phyloP scores from a whole-genome alignment of 805 yeast species.

The Ogataea siamensis region DNA sequence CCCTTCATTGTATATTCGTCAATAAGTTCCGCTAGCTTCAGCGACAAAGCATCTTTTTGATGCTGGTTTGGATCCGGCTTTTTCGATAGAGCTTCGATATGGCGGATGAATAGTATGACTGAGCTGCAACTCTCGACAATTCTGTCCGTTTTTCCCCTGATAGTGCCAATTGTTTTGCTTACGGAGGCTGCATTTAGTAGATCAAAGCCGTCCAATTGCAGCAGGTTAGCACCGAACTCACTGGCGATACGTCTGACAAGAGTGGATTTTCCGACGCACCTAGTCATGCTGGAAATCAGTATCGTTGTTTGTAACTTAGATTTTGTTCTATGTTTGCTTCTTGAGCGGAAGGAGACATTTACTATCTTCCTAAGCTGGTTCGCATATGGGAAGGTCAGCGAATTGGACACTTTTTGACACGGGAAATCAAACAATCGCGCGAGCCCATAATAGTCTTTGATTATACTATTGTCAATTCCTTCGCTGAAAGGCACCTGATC shows the following conservation, averaged over 20 bases:
- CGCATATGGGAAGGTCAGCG: constrained; percentile 44
- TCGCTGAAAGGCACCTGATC: constrained; percentile 33
- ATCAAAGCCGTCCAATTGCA: constrained; percentile 70
- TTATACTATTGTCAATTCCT: constrained; percentile 17
- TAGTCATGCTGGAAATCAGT: constrained; percentile 61
- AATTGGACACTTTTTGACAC: constrained; percentile 12
- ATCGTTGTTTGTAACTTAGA: constrained; percentile 57
- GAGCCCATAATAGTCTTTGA: constrained; percentile 19
- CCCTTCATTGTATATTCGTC: constrained; percentile 49
- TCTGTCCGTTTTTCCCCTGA: constrained; percentile 74
- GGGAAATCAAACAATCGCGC: constrained; percentile 17
- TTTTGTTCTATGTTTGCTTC: constrained; percentile 16
- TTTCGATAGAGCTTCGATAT: constrained; percentile 72
- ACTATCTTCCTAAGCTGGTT: constrained; percentile 52
- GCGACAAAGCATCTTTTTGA: constrained; percentile 41
- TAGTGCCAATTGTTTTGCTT: constrained; percentile 71
- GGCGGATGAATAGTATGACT: constrained; percentile 59
- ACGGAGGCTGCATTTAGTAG: constrained; percentile 68
- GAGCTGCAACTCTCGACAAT: constrained; percentile 44
- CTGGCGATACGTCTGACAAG: constrained; percentile 53
- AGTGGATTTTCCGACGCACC: constrained; percentile 79
- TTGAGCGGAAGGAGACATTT: constrained; percentile 44
- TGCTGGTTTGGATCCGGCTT: constrained; percentile 56
- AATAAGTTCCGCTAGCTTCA: constrained; percentile 57
- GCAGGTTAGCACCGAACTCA: constrained; percentile 61